A percentile compares a stretch with the other conserved stretches of the same genome.
These are phyloP conservation scores for Lumnitzera racemosa DNA, from an alignment of 345 rosid species.

Conservation along the genomic window DNA sequence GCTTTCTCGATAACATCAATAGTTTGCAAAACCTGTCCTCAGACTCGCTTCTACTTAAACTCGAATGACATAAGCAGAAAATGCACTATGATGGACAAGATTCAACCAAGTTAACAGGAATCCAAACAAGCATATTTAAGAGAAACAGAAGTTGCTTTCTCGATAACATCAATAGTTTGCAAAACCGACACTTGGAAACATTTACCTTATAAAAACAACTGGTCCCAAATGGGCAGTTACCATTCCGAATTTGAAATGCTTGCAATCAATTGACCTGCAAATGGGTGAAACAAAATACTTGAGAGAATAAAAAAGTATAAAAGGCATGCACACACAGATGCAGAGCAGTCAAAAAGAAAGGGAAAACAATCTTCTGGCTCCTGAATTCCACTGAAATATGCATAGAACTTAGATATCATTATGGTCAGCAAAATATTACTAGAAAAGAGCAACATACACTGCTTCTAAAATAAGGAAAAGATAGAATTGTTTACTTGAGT, in stretches of 20 bases:
- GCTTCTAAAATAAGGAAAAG: background rate
- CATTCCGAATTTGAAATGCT: slow-evolving; percentile 85
- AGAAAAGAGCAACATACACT: background rate
- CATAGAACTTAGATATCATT: too few relatives aligned
- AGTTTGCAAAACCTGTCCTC: background rate
- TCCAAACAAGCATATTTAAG: too few relatives aligned
- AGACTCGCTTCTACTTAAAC: too few relatives aligned
- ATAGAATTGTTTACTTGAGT: slow-evolving; percentile 45
- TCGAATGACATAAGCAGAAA: too few relatives aligned
- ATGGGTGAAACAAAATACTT: background rate
- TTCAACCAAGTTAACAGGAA: too few relatives aligned
- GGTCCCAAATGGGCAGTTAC: slow-evolving; percentile 89
- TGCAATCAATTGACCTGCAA: slow-evolving; percentile 82
- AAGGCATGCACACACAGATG: background rate
- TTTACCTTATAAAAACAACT: slow-evolving; percentile 96
- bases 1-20: background rate
- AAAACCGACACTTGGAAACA: background rate
- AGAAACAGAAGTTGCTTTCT: background rate
- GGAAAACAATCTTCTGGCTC: too few relatives aligned
- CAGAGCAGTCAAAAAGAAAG: too few relatives aligned
- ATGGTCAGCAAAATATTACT: background rate
- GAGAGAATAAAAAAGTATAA: slow-evolving; percentile 4
- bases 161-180: background rate
- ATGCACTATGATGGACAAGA: too few relatives aligned
- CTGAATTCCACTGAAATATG: background rate